Evolutionary conservation across 2,329 filamentous ascomycete genomes (phyloP).

Genomic region (Pyricularia pennisetigena): DNA sequence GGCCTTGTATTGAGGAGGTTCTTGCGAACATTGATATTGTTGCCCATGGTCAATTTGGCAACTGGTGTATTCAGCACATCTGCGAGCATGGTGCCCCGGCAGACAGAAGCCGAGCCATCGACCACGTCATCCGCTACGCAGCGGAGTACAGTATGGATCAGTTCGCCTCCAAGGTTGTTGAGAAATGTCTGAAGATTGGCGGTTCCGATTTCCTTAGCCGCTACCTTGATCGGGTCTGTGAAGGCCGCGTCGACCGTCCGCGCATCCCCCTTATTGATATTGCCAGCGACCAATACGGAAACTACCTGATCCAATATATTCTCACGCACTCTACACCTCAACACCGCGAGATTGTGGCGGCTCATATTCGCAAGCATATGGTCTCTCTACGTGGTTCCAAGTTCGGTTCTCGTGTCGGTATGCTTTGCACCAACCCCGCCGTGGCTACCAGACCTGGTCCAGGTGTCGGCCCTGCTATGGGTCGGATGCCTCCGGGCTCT

Average conservation of each 20-base stretch:
- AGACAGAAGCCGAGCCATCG: slow-evolving; percentile 86
- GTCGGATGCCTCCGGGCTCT: slow-evolving; percentile 47
- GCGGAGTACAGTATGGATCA: slow-evolving; percentile 98
- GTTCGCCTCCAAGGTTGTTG: slow-evolving; percentile 97
- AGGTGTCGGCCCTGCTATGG: slow-evolving; percentile 58
- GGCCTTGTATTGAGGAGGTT: slow-evolving; percentile 94
- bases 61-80: slow-evolving; percentile 99
- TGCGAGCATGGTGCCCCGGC: slow-evolving; percentile 90
- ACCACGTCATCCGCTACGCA: slow-evolving; percentile 88
- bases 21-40: slow-evolving; percentile 92
- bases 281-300: slow-evolving; percentile 96
- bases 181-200: slow-evolving; percentile 97
- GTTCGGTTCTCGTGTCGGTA: slow-evolving; percentile 94
- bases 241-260: slow-evolving; percentile 79
- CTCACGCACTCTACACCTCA: slow-evolving; percentile 78
- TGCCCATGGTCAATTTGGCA: slow-evolving; percentile 94
- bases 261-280: slow-evolving; percentile 97
- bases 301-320: slow-evolving; percentile 97
- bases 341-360: slow-evolving; percentile 86
- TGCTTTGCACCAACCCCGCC: slow-evolving; percentile 96
- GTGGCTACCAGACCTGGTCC: slow-evolving; percentile 82
- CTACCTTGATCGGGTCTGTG: slow-evolving; percentile 89
- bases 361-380: slow-evolving; percentile 98
- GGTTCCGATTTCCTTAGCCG: slow-evolving; percentile 81
- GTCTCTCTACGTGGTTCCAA: slow-evolving; percentile 96